Evolutionary conservation across 2,329 filamentous ascomycete species (phyloP).

Genomic region (Colletotrichum viniferum): DNA sequence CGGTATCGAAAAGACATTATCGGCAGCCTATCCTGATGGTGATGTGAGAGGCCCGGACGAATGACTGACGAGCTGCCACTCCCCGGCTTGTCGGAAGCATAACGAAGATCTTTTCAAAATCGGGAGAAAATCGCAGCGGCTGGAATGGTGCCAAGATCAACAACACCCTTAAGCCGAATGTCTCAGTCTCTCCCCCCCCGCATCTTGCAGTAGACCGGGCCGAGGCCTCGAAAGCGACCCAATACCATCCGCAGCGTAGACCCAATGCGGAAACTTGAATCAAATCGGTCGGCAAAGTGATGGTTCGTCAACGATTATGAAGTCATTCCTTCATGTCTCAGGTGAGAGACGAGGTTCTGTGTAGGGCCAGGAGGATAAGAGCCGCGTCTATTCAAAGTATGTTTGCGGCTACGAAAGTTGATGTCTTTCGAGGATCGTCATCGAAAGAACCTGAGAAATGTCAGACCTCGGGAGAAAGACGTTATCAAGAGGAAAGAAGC

Average conservation of each 20-base stretch:
- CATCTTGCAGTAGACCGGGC: neutral
- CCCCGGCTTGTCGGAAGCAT: neutral
- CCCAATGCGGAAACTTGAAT: neutral
- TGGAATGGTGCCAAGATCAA: neutral
- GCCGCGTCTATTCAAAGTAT: neutral
- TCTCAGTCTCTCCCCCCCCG: neutral
- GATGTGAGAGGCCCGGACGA: neutral
- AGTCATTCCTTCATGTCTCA: neutral
- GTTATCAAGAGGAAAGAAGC: neutral
- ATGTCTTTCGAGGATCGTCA: neutral
- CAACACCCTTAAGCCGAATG: neutral
- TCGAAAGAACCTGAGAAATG: neutral
- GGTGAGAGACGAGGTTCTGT: neutral
- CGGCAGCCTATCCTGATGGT: neutral
- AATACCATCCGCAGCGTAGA: neutral
- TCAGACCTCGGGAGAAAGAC: neutral
- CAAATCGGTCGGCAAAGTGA: neutral
- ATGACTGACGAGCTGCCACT: neutral
- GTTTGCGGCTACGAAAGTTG: neutral
- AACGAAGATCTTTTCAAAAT: neutral
- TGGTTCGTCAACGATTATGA: neutral
- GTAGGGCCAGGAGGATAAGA: neutral
- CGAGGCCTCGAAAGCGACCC: neutral
- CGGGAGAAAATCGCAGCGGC: neutral
- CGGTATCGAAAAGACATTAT: neutral